Conservation (phyloP, 176 grass and related monocot species). For the Typha latifolia region DNA sequence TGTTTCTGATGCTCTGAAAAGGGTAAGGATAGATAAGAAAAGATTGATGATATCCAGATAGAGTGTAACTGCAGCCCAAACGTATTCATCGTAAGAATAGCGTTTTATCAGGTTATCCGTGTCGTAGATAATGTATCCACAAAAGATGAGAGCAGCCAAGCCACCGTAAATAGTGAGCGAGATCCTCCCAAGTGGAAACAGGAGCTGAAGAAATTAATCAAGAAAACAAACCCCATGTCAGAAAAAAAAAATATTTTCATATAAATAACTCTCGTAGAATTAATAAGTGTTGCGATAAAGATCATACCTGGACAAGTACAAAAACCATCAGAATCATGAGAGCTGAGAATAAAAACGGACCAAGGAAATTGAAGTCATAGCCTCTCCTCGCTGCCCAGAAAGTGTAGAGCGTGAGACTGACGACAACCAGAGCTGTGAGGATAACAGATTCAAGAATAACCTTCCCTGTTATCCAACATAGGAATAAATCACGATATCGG, state of each 20-base stretch:
- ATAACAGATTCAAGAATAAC: slow-evolving; percentile 71
- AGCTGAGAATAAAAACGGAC: slow-evolving; percentile 62
- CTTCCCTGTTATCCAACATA: slow-evolving; percentile 47
- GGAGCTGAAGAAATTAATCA: slow-evolving; percentile 29
- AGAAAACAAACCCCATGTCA: too few relatives aligned
- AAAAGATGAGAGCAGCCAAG: slow-evolving; percentile 55
- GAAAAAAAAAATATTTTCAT: too few relatives aligned
- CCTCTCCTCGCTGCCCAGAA: slow-evolving; percentile 90
- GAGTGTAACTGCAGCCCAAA: slow-evolving; percentile 48
- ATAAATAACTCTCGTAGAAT: background rate
- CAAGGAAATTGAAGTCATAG: slow-evolving; percentile 70
- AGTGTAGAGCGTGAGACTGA: slow-evolving; percentile 77
- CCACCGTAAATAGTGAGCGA: slow-evolving; percentile 61
- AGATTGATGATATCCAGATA: slow-evolving; percentile 69
- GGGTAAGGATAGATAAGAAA: slow-evolving; percentile 35
- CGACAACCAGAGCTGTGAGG: slow-evolving; percentile 64
- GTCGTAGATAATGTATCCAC: slow-evolving; percentile 78
- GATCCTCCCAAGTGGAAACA: slow-evolving; percentile 76
- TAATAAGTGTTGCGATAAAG: background rate
- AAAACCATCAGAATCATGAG: slow-evolving; percentile 60
- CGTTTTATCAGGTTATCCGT: slow-evolving; percentile 66
- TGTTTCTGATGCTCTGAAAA: slow-evolving; percentile 37
- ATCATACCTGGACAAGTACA: slow-evolving; percentile 55
- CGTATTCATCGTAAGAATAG: slow-evolving; percentile 54
- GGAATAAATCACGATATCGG: background rate